Conservation (phyloP, 1,284 basidiomycete genomes). For the Leccinum fallax region DNA sequence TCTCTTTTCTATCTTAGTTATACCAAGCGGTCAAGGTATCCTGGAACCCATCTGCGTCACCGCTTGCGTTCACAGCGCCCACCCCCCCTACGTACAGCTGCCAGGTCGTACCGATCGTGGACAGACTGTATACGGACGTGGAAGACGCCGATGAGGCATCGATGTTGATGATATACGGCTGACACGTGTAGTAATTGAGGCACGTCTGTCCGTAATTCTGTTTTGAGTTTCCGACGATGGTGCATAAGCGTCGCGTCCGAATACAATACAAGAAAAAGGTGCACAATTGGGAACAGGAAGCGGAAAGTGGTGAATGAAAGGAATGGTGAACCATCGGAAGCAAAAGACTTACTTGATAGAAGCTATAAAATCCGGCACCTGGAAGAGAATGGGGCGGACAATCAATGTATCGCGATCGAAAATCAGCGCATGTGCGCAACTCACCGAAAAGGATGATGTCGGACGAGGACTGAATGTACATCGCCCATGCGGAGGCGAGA, state of each 20-base stretch:
- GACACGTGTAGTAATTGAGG: conserved; percentile 51
- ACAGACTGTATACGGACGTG: conserved; percentile 59
- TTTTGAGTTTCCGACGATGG: not conserved
- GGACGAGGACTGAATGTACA: conserved; percentile 56
- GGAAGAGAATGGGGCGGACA: not conserved
- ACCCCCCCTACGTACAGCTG: conserved; percentile 56
- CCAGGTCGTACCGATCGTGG: conserved; percentile 60
- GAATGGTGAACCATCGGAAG: not conserved
- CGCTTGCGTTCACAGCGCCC: conserved; percentile 50
- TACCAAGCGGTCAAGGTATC: conserved; percentile 66
- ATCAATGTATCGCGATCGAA: not conserved
- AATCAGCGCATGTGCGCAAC: not conserved
- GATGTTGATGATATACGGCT: conserved; percentile 60
- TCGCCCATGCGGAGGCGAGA: conserved; percentile 55
- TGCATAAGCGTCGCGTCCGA: not conserved
- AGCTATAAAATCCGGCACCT: conserved; percentile 71
- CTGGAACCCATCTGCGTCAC: conserved; percentile 63
- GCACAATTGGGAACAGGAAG: not conserved
- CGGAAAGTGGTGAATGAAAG: not conserved
- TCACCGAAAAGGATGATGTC: conserved; percentile 65
- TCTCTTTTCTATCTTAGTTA: not conserved
- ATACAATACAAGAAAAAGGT: not conserved
- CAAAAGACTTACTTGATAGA: conserved; percentile 48
- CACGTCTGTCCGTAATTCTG: conserved; percentile 59
- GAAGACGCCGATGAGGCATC: conserved; percentile 48